phyloP scores from a whole-genome alignment of 306 rosid genomes.

The Rosa multiflora region DNA sequence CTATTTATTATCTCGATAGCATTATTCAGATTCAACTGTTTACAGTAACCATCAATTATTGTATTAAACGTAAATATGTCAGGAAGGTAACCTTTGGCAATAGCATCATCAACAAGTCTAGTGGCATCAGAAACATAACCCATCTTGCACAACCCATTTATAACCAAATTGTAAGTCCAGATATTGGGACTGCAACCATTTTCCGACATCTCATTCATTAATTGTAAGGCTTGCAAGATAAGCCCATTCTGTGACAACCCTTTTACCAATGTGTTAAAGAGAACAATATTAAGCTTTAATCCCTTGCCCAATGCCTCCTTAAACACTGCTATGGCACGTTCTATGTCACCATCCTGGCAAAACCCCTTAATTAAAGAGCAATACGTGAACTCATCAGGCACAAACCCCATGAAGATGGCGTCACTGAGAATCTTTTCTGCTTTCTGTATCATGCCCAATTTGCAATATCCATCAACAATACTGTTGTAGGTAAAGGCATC shows the following conservation, averaged over 20 bases:
- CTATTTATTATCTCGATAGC: constrained; percentile 58
- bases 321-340: constrained; percentile 65
- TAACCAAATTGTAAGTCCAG: constrained; percentile 76
- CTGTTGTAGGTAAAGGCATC: constrained; percentile 77
- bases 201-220: constrained; percentile 77
- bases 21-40: constrained; percentile 57
- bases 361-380: constrained; percentile 79
- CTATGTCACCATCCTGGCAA: constrained; percentile 61
- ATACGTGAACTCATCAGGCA: constrained; percentile 79
- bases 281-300: constrained; percentile 59
- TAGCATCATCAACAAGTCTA: constrained; percentile 64
- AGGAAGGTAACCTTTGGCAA: constrained; percentile 70
- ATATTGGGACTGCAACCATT: constrained; percentile 64
- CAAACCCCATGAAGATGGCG: constrained; percentile 78
- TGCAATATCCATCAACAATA: constrained; percentile 80
- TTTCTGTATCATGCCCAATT: constrained; percentile 61
- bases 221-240: constrained; percentile 77
- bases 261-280: constrained; percentile 71
- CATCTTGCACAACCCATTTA: constrained; percentile 88
- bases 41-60: constrained; percentile 85
- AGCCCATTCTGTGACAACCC: constrained; percentile 77
- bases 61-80: constrained; percentile 86
- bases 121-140: constrained; percentile 77
- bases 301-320: constrained; percentile 65
- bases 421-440: constrained; percentile 70